These are phyloP conservation scores for Amanita subjunquillea DNA, from an alignment of 768 basidiomycete species.

Conservation along the genomic window DNA sequence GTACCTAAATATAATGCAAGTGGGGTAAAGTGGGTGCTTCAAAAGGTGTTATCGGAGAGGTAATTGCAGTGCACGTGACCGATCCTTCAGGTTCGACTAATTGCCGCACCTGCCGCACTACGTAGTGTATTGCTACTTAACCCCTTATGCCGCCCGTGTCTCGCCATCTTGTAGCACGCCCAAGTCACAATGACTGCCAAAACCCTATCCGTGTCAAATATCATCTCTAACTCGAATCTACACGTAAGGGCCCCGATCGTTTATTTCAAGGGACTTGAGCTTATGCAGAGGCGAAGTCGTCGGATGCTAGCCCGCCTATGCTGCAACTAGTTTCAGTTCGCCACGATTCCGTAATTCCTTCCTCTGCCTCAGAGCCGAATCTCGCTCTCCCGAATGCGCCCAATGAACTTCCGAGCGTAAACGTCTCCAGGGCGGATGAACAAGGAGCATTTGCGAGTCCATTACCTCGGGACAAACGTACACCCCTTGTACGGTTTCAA, in stretches of 20 bases:
- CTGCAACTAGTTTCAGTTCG: not conserved
- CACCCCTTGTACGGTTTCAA: slow-evolving; percentile 48
- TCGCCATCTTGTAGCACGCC: not conserved
- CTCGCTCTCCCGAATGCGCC: not conserved
- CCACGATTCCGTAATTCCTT: not conserved
- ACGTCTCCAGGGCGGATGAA: not conserved
- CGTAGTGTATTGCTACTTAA: not conserved
- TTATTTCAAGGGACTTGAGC: not conserved
- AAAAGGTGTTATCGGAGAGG: slow-evolving; percentile 15
- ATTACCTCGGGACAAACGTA: slow-evolving; percentile 1
- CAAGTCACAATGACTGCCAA: not conserved
- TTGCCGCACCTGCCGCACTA: not conserved
- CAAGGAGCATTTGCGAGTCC: not conserved
- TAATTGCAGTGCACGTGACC: not conserved
- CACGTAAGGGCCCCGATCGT: not conserved
- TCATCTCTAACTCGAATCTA: not conserved
- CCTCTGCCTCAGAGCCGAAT: not conserved
- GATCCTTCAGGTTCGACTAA: not conserved
- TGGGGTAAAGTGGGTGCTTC: slow-evolving; percentile 33
- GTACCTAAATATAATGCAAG: slow-evolving; percentile 32
- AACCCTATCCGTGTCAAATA: not conserved
- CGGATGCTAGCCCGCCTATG: not conserved
- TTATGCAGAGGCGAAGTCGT: not conserved
- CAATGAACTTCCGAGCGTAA: not conserved
- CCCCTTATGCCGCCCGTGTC: not conserved